Evolutionary conservation across 2,329 filamentous ascomycete species (phyloP), one percentile per base, ranked within the genome.

Genomic region (Penicillium sp.): DNA sequence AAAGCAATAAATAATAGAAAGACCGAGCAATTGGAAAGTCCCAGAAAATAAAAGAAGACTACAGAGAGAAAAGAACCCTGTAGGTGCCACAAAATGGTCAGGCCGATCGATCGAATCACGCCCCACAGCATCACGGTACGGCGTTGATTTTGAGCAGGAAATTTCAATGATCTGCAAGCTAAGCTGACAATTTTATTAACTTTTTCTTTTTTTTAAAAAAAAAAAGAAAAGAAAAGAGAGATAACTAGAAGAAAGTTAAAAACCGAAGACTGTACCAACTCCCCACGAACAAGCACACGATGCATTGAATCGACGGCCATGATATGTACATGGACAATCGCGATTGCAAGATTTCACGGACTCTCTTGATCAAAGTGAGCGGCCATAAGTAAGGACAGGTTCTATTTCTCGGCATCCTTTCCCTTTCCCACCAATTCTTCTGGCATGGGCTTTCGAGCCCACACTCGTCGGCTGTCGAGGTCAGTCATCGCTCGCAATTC

Each of bases 381-480:
- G 3, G 33, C 7, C 7, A 20, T 20, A 10, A 36, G 15, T 33
- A 17, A 20, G 2, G 33, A 27, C 12, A 3, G 5, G 24, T 42
- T n/a, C 24, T 30, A 7, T 10, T 27, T 20, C 39, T 30, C 7
- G 8, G 6, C 20, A 9, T 42, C 17, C 24, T 30, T n/a, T 12
- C 9, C 15, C 17, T 13, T 29, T 8, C 7, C 17, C 4, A 15
- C 8, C 4, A 10, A 4, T 24, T 56, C 54, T n/a, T 46, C 33
- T 18, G 48, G 33, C 4, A 42, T 33, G 3, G 54, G 54, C 36
- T 56, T 56, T n/a, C 54, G 54, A 18, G 54, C 54, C 51, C 51
- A 56, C 10, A 56, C 47, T 24, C 54, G 51, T 33, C 51, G 51
- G n/a, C 54, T 56, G 30, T 3, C 20, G n/a, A 13, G 12, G 10